Base-by-base conservation (phyloP, 202 grass and related monocot genomes). In the Setaria viridis region DNA sequence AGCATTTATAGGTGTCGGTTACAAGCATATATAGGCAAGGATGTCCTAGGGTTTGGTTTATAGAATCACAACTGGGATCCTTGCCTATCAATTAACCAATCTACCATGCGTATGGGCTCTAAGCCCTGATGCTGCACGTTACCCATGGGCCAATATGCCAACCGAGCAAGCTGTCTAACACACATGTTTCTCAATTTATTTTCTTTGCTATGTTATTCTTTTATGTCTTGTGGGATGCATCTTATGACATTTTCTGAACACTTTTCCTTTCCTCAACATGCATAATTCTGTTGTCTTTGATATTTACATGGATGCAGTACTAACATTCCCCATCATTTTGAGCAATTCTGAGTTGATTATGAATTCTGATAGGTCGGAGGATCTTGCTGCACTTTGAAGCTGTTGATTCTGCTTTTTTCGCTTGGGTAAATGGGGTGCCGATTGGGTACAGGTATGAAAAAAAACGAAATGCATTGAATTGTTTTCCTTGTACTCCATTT, bases 381-480 rank as follows among this genome's bases (percentile, higher is more conserved):
- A 91, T 99, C 74, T 82, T 99, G 76, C 85, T 99, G 82, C 93
- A 99, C 87, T 99, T 99, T 71, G 96, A 99, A 92, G 96, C 90
- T 87, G 91, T 91, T 92, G 96, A 99, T 80, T 99, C 96, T 51
- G 91, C 96, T 0, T 99, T 94, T 82, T 85, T 96, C 90, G 93
- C 88, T 94, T 99, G 96, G 96, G 88, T 99, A 81, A 99, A 99
- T 76, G 96, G 93, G 4, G 57, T 94, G 72, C 88, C 83, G 20
- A 35, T 99, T 87, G 96, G 96, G 0, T 99, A 99, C 54, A 99
- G 96, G 96, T 99, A 88, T 85, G 87, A 25, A 56, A 86, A 47
- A 47, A 85, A 48, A 9, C 17, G 43, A 72, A 67, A 37, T 37
- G 2, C 30, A 21, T 70, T 53, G 1, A 2, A 55, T 88, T 51